These are phyloP conservation scores for Sugiyamaella sp. DNA, from an alignment of 1,139 yeast genomes.

Conservation along the genomic window DNA sequence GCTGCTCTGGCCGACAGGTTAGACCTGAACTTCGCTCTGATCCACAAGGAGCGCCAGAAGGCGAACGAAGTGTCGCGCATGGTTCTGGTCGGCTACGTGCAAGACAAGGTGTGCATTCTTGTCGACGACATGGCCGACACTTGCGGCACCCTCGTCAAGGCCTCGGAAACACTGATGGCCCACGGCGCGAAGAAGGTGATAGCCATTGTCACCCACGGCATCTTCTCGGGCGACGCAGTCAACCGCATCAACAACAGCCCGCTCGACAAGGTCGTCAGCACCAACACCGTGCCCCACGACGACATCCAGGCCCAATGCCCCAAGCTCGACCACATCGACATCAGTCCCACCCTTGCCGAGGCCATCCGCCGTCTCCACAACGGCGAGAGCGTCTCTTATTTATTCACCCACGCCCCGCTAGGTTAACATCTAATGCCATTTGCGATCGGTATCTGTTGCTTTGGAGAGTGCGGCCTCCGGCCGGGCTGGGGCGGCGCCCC, in stretches of 20 bases:
- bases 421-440: slow-evolving; percentile 2
- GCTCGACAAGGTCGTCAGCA: slow-evolving; percentile 80
- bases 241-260: slow-evolving; percentile 76
- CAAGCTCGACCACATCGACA: slow-evolving; percentile 80
- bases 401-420: slow-evolving; percentile 73
- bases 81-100: slow-evolving; percentile 96
- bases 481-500: neutral
- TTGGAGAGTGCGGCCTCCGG: too few species aligned
- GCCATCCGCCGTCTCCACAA: slow-evolving; percentile 94
- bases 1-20: slow-evolving; percentile 91
- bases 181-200: slow-evolving; percentile 83
- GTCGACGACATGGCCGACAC: slow-evolving; percentile 99
- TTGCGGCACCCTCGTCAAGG: slow-evolving; percentile 94
- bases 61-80: slow-evolving; percentile 92
- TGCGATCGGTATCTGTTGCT: too few species aligned
- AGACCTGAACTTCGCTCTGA: slow-evolving; percentile 90
- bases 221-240: slow-evolving; percentile 83
- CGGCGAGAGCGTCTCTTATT: slow-evolving; percentile 93
- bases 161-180: slow-evolving; percentile 82
- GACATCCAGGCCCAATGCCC: slow-evolving; percentile 68
- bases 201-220: slow-evolving; percentile 96
- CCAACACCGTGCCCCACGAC: slow-evolving; percentile 91
- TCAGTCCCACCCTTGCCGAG: slow-evolving; percentile 79
- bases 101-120: slow-evolving; percentile 79
- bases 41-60: slow-evolving; percentile 92